Conservation (phyloP, 2,329 filamentous ascomycete genomes). For the Paraphaeosphaeria sporulosa region DNA sequence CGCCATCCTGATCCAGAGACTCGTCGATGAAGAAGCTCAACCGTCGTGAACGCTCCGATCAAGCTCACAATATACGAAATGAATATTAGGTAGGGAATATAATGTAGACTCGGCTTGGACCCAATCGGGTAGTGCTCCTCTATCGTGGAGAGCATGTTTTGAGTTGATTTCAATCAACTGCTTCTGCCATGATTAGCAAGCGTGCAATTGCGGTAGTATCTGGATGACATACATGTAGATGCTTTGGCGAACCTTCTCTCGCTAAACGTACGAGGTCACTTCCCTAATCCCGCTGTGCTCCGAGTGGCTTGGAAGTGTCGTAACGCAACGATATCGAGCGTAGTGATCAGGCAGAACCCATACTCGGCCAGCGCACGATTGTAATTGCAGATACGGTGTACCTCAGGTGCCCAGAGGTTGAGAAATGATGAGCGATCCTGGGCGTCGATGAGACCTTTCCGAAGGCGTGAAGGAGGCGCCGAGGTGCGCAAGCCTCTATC, state of each 20-base stretch:
- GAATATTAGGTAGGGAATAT: slow-evolving; percentile 54
- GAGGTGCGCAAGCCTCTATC: neutral
- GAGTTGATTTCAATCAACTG: neutral
- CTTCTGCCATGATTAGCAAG: neutral
- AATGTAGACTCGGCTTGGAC: slow-evolving; percentile 50
- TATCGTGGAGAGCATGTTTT: slow-evolving; percentile 18
- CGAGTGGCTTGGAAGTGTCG: slow-evolving; percentile 2
- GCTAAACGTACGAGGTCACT: neutral
- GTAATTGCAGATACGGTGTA: neutral
- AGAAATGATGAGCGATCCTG: neutral
- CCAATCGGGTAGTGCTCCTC: slow-evolving; percentile 41
- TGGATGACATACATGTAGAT: neutral
- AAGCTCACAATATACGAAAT: slow-evolving; percentile 73
- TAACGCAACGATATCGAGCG: neutral
- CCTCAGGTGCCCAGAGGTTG: neutral
- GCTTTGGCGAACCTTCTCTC: no score
- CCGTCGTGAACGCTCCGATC: slow-evolving; percentile 77
- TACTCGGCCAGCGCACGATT: neutral
- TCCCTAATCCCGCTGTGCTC: neutral
- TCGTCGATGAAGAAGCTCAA: slow-evolving; percentile 81
- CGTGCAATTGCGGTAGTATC: no score
- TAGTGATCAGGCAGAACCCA: slow-evolving; percentile 1
- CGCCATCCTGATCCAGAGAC: slow-evolving; percentile 63
- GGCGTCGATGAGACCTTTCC: neutral
- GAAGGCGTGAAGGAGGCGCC: neutral